Evolutionary conservation across 1,284 basidiomycete species (phyloP).

Genomic region (Termitomyces sp.): DNA sequence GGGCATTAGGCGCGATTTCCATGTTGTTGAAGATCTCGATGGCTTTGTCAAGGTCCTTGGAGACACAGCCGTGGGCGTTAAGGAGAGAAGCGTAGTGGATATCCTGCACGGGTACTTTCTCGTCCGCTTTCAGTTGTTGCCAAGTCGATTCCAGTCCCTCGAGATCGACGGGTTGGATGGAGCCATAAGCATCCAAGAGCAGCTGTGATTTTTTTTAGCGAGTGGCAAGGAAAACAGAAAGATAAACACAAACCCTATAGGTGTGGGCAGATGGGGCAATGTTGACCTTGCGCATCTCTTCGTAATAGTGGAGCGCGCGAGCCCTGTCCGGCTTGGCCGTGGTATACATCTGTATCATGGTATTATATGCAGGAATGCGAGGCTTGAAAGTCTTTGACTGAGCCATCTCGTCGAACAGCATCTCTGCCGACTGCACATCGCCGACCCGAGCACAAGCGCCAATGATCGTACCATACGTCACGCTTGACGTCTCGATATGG

Average conservation of each 20-base stretch:
- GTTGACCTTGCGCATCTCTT: slow-evolving; percentile 57
- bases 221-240: not conserved
- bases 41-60: slow-evolving; percentile 76
- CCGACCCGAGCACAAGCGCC: slow-evolving; percentile 93
- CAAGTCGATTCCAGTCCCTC: slow-evolving; percentile 74
- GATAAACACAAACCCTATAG: slow-evolving; percentile 68
- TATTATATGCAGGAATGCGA: slow-evolving; percentile 92
- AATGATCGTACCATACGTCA: slow-evolving; percentile 96
- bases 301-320: slow-evolving; percentile 74
- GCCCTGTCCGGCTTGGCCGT: slow-evolving; percentile 84
- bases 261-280: slow-evolving; percentile 84
- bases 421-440: slow-evolving; percentile 79
- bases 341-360: slow-evolving; percentile 97
- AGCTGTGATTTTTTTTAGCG: slow-evolving; percentile 45
- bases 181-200: slow-evolving; percentile 87
- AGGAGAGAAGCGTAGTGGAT: slow-evolving; percentile 92
- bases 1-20: slow-evolving; percentile 66
- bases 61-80: slow-evolving; percentile 83
- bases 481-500: slow-evolving; percentile 68
- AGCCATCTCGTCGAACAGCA: slow-evolving; percentile 85
- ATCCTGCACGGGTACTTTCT: slow-evolving; percentile 61
- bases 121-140: slow-evolving; percentile 49
- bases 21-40: slow-evolving; percentile 80
- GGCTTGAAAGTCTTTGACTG: slow-evolving; percentile 74
- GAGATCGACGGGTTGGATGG: slow-evolving; percentile 82